These are phyloP conservation scores for Aspergillus pseudoviridinutans DNA, from an alignment of 2,329 filamentous ascomycete species.

Conservation along the genomic window DNA sequence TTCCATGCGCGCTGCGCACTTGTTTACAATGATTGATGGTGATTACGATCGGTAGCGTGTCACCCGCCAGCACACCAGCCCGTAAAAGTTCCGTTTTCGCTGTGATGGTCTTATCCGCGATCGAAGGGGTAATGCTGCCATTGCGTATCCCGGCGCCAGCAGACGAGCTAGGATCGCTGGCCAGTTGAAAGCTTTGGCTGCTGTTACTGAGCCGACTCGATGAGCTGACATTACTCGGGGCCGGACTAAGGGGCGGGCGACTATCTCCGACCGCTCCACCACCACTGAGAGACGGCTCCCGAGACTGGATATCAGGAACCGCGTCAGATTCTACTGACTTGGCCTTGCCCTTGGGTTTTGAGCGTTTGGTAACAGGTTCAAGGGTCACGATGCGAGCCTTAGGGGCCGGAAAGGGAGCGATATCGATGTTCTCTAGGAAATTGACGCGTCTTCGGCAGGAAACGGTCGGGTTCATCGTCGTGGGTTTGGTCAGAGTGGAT, in stretches of 20 bases:
- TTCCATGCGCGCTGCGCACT: constrained; percentile 85
- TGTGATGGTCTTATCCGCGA: constrained; percentile 75
- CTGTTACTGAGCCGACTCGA: constrained; percentile 67
- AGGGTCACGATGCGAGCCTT: constrained; percentile 80
- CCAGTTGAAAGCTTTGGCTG: constrained; percentile 55
- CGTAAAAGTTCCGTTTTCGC: constrained; percentile 78
- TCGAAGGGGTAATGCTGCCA: constrained; percentile 50
- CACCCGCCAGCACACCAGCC: constrained; percentile 81
- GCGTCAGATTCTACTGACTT: constrained; percentile 44
- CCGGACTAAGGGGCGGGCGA: constrained; percentile 44
- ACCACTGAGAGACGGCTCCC: constrained; percentile 43
- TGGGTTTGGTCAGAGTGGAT: constrained; percentile 83
- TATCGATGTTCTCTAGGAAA: constrained; percentile 77
- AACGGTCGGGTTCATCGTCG: constrained; percentile 73
- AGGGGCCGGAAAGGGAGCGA: constrained; percentile 69
- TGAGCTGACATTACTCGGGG: constrained; percentile 65
- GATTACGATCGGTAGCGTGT: constrained; percentile 74
- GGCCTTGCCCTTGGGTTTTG: constrained; percentile 54
- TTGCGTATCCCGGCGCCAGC: constrained; percentile 36
- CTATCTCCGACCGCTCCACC: constrained; percentile 28
- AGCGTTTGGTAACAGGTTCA: constrained; percentile 74
- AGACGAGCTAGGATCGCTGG: constrained; percentile 41
- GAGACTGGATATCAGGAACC: constrained; percentile 43
- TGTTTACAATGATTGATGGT: constrained; percentile 82
- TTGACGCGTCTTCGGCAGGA: constrained; percentile 78